phyloP scores from a whole-genome alignment of 495 filamentous ascomycete species.

The Copromyces sp. region DNA sequence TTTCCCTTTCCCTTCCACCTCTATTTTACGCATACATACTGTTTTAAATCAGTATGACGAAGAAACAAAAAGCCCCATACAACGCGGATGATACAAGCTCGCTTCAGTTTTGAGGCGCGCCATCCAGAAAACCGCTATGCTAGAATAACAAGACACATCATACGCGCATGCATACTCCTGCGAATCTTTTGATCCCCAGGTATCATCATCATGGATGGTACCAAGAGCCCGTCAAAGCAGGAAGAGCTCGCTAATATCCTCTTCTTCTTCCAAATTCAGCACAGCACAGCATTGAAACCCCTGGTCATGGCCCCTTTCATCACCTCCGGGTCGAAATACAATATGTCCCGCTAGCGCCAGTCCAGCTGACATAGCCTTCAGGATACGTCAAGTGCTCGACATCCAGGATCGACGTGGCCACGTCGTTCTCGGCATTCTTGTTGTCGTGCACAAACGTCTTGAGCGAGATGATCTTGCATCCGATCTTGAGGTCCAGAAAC shows the following conservation, averaged over 20 bases:
- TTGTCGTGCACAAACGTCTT: slow-evolving; percentile 38
- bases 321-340: slow-evolving; percentile 79
- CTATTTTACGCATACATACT: background rate
- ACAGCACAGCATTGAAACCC: background rate
- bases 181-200: background rate
- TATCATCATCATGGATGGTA: background rate
- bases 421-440: slow-evolving; percentile 42
- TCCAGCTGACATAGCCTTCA: slow-evolving; percentile 85
- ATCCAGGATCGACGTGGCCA: slow-evolving; percentile 62
- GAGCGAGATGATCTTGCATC: slow-evolving; percentile 65
- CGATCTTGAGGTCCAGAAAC: slow-evolving; percentile 90
- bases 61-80: background rate
- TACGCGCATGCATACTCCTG: background rate
- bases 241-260: background rate
- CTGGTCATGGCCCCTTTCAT: background rate
- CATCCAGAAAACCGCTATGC: background rate
- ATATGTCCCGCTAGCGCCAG: slow-evolving; percentile 68
- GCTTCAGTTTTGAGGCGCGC: background rate
- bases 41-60: too few species aligned
- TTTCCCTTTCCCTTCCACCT: background rate
- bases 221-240: background rate
- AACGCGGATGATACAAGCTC: background rate
- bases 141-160: background rate
- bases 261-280: background rate
- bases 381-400: slow-evolving; percentile 70